Percentiles rank a stretch among this genome's conserved stretches.
These are phyloP conservation scores for Phlebopus sp. DNA, from an alignment of 1,284 basidiomycete genomes.

Conservation along the genomic window DNA sequence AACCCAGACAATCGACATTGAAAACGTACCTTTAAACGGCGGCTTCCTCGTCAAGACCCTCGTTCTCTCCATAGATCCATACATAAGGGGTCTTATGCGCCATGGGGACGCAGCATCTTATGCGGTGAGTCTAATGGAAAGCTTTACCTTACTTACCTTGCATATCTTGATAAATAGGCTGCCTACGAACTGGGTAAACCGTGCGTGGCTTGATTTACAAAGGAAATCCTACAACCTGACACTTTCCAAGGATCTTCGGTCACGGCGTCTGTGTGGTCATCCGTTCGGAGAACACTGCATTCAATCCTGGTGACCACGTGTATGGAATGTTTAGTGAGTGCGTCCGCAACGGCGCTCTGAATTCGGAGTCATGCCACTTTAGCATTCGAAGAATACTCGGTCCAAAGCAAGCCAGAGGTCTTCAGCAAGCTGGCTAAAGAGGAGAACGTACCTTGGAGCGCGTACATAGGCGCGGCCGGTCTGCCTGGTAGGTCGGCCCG, in stretches of 20 bases:
- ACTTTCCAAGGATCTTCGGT: too few species aligned
- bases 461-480: conserved; percentile 15
- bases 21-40: conserved; percentile 35
- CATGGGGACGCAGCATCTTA: too few species aligned
- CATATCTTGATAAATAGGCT: background rate
- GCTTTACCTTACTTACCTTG: background rate
- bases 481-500: conserved; percentile 6
- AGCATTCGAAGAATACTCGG: conserved; percentile 22
- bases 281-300: too few species aligned
- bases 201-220: background rate
- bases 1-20: conserved; percentile 37
- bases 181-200: conserved; percentile 12
- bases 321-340: too few species aligned
- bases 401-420: background rate
- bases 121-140: conserved; percentile 6
- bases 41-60: conserved; percentile 41
- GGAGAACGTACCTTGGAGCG: conserved; percentile 17
- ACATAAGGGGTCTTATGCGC: conserved; percentile 35
- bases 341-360: too few species aligned
- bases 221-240: too few species aligned
- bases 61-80: conserved; percentile 39
- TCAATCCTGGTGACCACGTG: too few species aligned
- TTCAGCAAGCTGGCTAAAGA: conserved; percentile 18
- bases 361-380: too few species aligned
- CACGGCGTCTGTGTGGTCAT: too few species aligned